Percentiles rank a stretch among this genome's conserved stretches.
Conservation (phyloP, 805 yeast genomes). For the Ogataea pignaliae region DNA sequence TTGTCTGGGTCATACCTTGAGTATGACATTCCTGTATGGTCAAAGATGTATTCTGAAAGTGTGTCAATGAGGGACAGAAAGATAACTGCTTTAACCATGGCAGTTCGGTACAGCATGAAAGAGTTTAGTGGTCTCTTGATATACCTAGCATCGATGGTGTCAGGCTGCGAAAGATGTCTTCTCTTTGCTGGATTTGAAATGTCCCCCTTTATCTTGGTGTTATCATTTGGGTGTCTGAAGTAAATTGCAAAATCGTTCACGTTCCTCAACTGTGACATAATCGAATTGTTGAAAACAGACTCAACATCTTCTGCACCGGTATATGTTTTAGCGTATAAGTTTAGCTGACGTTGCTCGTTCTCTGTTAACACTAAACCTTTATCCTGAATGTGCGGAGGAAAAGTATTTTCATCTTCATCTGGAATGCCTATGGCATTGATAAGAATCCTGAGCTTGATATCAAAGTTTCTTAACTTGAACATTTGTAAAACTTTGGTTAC, state of each 20-base stretch:
- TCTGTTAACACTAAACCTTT: conserved; percentile 21
- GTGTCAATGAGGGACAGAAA: conserved; percentile 23
- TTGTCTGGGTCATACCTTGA: conserved; percentile 12
- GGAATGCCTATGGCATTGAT: conserved; percentile 17
- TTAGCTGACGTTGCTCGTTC: conserved; percentile 10
- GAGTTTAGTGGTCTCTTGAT: conserved; percentile 45
- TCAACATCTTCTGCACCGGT: conserved; percentile 23
- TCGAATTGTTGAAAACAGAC: conserved; percentile 15
- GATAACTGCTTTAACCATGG: conserved; percentile 38
- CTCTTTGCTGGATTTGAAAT: neutral
- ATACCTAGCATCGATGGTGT: conserved; percentile 11
- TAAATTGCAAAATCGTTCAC: conserved; percentile 23
- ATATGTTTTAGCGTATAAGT: conserved; percentile 23
- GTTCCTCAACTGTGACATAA: conserved; percentile 17
- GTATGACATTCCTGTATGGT: conserved; percentile 12
- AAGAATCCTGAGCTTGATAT: conserved; percentile 18
- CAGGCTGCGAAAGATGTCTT: conserved; percentile 1
- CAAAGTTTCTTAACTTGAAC: conserved; percentile 21
- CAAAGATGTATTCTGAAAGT: conserved; percentile 16
- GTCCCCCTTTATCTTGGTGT: conserved; percentile 7
- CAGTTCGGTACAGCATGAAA: conserved; percentile 42
- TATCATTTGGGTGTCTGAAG: conserved; percentile 20
- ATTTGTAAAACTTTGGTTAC: conserved; percentile 19
- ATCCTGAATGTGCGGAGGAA: conserved; percentile 15
- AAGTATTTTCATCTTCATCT: conserved; percentile 1